These are phyloP conservation scores for Nissolia schottii DNA, from an alignment of 306 rosid genomes.

Conservation along the genomic window DNA sequence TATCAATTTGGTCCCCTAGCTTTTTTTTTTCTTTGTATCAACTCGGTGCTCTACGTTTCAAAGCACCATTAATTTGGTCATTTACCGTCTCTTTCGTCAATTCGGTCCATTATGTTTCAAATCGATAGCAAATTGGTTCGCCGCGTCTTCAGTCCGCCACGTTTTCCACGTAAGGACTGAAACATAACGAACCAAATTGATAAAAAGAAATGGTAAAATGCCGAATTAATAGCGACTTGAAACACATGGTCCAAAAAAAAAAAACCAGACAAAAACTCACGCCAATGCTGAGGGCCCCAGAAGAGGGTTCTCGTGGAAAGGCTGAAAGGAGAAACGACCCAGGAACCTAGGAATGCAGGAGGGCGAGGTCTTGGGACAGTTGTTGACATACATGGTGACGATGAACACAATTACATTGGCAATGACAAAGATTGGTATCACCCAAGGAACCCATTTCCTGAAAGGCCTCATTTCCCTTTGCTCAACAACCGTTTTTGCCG, in stretches of 20 bases:
- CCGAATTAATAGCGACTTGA: too few species aligned
- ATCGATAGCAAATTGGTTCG: too few species aligned
- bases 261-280: conserved; percentile 49
- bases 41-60: too few species aligned
- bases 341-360: conserved; percentile 58
- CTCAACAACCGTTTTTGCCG: conserved; percentile 32
- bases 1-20: too few species aligned
- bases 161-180: too few species aligned
- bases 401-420: conserved; percentile 51
- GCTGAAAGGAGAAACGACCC: conserved; percentile 74
- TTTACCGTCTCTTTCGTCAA: too few species aligned
- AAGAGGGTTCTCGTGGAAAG: conserved; percentile 69
- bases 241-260: too few species aligned
- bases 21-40: too few species aligned
- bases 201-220: too few species aligned
- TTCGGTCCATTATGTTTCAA: too few species aligned
- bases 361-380: conserved; percentile 55
- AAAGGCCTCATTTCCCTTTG: conserved; percentile 44
- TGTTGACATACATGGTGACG: conserved; percentile 73
- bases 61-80: too few species aligned
- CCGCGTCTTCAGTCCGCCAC: too few species aligned
- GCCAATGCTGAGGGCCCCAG: conserved; percentile 66
- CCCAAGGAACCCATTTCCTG: conserved; percentile 73
- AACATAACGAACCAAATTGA: neutral
- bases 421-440: conserved; percentile 51